Conservation (phyloP, 208 protist genomes). For the Angomonas ambiguus region DNA sequence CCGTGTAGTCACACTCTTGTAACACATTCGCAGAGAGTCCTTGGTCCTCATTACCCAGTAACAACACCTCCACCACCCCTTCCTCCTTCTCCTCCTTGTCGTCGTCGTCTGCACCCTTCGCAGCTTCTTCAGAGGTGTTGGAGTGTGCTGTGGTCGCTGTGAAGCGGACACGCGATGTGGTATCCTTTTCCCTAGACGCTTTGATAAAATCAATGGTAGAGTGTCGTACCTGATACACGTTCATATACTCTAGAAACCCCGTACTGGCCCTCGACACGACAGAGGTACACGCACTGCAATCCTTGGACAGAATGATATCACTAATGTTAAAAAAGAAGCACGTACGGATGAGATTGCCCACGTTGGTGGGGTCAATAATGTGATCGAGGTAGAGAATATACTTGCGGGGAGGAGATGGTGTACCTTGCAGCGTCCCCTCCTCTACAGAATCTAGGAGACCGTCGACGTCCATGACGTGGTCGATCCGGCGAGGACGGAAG, state of each 20-base stretch:
- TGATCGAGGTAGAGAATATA: slow-evolving; percentile 62
- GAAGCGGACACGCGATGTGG: slow-evolving; percentile 1
- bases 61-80: slow-evolving; percentile 29
- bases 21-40: slow-evolving; percentile 45
- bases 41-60: slow-evolving; percentile 75
- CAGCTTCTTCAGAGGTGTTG: neutral
- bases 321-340: slow-evolving; percentile 69
- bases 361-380: slow-evolving; percentile 73
- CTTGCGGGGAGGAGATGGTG: neutral
- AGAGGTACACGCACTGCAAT: slow-evolving; percentile 61
- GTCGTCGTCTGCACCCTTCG: neutral
- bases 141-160: neutral
- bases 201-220: slow-evolving; percentile 34
- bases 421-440: neutral
- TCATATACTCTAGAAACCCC: slow-evolving; percentile 69
- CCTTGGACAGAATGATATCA: slow-evolving; percentile 53
- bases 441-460: neutral
- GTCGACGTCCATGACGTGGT: neutral
- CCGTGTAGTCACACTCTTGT: slow-evolving; percentile 43
- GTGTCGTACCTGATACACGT: slow-evolving; percentile 33
- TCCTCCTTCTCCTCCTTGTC: neutral
- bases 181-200: slow-evolving; percentile 12
- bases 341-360: slow-evolving; percentile 66
- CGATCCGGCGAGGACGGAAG: slow-evolving; percentile 27
- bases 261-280: slow-evolving; percentile 65